Conservation (phyloP, 805 yeast species). For the Debaryomyces hansenii region DNA sequence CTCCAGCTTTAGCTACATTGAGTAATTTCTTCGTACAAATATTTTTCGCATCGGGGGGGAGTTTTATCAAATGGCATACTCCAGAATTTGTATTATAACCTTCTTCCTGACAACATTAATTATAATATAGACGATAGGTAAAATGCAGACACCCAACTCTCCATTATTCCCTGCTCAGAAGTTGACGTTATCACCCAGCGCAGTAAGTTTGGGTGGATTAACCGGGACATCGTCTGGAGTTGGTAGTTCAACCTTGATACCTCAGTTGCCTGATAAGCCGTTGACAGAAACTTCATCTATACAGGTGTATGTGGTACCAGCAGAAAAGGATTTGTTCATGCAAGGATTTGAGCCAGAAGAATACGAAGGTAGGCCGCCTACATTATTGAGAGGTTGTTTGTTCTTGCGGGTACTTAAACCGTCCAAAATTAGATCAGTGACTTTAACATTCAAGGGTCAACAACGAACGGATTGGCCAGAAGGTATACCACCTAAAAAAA, state of each 20-base stretch:
- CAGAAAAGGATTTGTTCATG: constrained; percentile 77
- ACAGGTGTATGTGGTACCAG: constrained; percentile 70
- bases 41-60: no score
- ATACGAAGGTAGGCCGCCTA: constrained; percentile 66
- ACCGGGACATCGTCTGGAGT: constrained; percentile 8
- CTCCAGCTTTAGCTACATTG: background rate
- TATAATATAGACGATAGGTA: background rate
- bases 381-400: constrained; percentile 78
- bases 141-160: constrained; percentile 17
- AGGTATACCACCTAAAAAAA: constrained; percentile 90
- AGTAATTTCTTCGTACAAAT: background rate
- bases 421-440: constrained; percentile 63
- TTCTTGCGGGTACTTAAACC: constrained; percentile 70
- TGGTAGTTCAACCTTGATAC: constrained; percentile 24
- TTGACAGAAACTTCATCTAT: constrained; percentile 60
- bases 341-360: constrained; percentile 79
- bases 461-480: constrained; percentile 95
- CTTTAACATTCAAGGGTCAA: constrained; percentile 62
- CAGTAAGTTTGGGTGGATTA: constrained; percentile 1
- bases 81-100: no score
- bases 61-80: no score
- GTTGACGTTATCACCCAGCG: constrained; percentile 17
- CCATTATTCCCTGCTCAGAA: constrained; percentile 28
- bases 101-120: no score
- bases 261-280: constrained; percentile 57